phyloP scores from a whole-genome alignment of 2,329 filamentous ascomycete species.

The Teratosphaeria epicoccoides region DNA sequence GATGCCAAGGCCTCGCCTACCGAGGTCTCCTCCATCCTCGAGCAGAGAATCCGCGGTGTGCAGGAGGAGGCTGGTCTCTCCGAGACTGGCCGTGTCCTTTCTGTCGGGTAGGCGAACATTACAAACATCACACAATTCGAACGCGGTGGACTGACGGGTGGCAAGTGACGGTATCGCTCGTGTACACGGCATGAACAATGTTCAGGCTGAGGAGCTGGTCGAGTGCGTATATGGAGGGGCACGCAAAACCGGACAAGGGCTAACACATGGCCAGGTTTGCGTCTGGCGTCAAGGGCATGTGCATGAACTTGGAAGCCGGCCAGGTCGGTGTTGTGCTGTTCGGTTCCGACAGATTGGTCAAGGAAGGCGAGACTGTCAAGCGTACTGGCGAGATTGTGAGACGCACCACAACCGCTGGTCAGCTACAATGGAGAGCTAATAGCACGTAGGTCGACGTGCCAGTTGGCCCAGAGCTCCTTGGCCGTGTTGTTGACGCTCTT shows the following conservation, averaged over 20 bases:
- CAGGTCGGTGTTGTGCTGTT: slow-evolving; percentile 99
- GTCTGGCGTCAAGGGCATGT: slow-evolving; percentile 99
- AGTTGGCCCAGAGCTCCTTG: slow-evolving; percentile 83
- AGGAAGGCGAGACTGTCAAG: slow-evolving; percentile 99
- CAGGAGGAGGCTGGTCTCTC: slow-evolving; percentile 93
- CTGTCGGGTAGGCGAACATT: slow-evolving; percentile 73
- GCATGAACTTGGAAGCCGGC: slow-evolving; percentile 99
- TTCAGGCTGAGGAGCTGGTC: slow-evolving; percentile 99
- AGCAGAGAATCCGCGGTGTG: slow-evolving; percentile 97
- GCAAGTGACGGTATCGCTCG: slow-evolving; percentile 98
- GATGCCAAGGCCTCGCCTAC: slow-evolving; percentile 93
- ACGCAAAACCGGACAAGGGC: slow-evolving; percentile 2
- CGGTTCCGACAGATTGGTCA: slow-evolving; percentile 99
- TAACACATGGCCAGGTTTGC: slow-evolving; percentile 60
- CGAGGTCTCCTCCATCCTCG: slow-evolving; percentile 97
- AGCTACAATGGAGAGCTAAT: slow-evolving; percentile 4
- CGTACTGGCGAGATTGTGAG: slow-evolving; percentile 98
- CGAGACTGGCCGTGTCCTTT: slow-evolving; percentile 97
- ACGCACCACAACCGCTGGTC: slow-evolving; percentile 17
- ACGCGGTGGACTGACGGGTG: slow-evolving; percentile 23
- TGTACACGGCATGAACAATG: slow-evolving; percentile 99
- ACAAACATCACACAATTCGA: slow-evolving; percentile 21
- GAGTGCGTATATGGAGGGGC: slow-evolving; percentile 58
- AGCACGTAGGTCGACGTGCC: slow-evolving; percentile 75
- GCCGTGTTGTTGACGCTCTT: slow-evolving; percentile 96